Evolutionary conservation across 2,329 filamentous ascomycete genomes (phyloP).

Genomic region (Pseudohalonectria lignicola): DNA sequence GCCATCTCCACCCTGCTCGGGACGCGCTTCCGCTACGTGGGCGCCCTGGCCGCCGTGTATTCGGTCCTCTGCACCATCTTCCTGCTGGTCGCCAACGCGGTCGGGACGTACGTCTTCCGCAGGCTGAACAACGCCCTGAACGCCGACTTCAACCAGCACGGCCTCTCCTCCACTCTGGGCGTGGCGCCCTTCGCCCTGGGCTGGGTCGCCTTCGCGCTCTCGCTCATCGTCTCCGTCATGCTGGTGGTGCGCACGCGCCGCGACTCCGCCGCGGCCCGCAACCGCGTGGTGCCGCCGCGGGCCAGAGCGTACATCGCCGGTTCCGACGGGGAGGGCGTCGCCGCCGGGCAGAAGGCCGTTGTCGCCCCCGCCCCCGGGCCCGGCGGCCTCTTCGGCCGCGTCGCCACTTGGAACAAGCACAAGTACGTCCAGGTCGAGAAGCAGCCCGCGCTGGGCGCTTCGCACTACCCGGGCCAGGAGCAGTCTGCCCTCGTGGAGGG

Average conservation of each 20-base stretch:
- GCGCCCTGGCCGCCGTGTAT: slow-evolving; percentile 7
- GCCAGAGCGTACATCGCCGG: background rate
- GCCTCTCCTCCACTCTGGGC: slow-evolving; percentile 12
- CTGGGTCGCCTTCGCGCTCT: slow-evolving; percentile 13
- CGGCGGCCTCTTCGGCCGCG: slow-evolving; percentile 9
- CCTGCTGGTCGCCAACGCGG: slow-evolving; percentile 15
- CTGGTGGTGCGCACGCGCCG: slow-evolving; percentile 6
- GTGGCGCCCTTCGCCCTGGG: slow-evolving; percentile 13
- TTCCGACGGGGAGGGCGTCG: slow-evolving; percentile 2
- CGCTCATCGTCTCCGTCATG: slow-evolving; percentile 10
- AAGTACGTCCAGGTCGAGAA: slow-evolving; percentile 20
- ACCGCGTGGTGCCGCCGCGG: background rate
- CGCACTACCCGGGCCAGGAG: slow-evolving; percentile 4
- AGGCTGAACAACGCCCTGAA: slow-evolving; percentile 15
- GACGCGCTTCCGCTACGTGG: slow-evolving; percentile 6
- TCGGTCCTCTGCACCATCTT: slow-evolving; percentile 11
- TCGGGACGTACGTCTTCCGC: slow-evolving; percentile 13
- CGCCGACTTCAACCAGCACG: slow-evolving; percentile 11
- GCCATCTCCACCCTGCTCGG: slow-evolving; percentile 11
- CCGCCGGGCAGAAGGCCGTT: background rate
- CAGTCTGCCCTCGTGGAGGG: background rate
- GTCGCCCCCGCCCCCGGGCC: background rate
- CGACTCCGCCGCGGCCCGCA: background rate
- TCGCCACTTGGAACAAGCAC: slow-evolving; percentile 14
- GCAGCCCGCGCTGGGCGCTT: slow-evolving; percentile 9